phyloP scores from a whole-genome alignment of 805 yeast genomes.

The Yamadazyma insecticola region DNA sequence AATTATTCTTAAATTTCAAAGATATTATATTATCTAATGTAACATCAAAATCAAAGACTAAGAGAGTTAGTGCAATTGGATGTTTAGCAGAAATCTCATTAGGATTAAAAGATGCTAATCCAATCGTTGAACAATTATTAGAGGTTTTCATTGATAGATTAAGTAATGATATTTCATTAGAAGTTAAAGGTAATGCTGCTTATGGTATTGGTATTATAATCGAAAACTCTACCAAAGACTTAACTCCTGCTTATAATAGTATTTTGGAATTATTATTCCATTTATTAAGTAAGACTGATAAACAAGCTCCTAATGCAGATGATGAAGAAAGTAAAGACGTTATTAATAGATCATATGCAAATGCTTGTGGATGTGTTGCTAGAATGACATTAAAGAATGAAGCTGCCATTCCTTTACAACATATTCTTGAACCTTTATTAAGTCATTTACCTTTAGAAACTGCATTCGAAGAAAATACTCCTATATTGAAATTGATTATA shows the following conservation, averaged over 20 bases:
- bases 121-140: conserved; percentile 65
- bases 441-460: conserved; percentile 80
- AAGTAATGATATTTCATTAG: conserved; percentile 71
- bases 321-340: conserved; percentile 77
- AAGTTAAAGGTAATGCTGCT: conserved; percentile 92
- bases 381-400: conserved; percentile 78
- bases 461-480: conserved; percentile 89
- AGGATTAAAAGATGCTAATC: conserved; percentile 64
- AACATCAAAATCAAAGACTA: conserved; percentile 57
- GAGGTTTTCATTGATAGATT: conserved; percentile 66
- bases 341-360: conserved; percentile 80
- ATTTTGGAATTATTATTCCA: conserved; percentile 73
- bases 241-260: conserved; percentile 59
- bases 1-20: conserved; percentile 69
- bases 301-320: conserved; percentile 39
- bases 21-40: conserved; percentile 55
- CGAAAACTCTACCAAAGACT: conserved; percentile 51
- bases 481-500: conserved; percentile 75
- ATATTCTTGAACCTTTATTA: conserved; percentile 71
- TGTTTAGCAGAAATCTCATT: conserved; percentile 84
- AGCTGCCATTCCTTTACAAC: conserved; percentile 64
- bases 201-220: conserved; percentile 86
- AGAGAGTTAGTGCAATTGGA: conserved; percentile 82
- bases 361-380: conserved; percentile 96
- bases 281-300: conserved; percentile 65